Conservation (phyloP, 2,329 filamentous ascomycete genomes). For the Diaporthe aspalathi region DNA sequence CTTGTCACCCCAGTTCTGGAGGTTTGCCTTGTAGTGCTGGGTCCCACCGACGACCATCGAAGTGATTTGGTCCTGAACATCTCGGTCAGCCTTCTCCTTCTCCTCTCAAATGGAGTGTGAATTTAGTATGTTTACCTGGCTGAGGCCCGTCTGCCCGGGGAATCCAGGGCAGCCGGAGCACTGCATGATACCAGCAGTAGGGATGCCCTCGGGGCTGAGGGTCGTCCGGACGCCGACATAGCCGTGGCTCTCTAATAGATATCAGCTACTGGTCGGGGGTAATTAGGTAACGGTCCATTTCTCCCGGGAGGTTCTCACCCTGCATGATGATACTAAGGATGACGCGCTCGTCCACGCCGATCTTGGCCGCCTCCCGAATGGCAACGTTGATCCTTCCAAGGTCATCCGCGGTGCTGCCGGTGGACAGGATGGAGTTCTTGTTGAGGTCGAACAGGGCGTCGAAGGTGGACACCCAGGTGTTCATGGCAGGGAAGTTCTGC, state of each 20-base stretch:
- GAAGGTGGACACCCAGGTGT: constrained; percentile 47
- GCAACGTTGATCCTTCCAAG: constrained; percentile 50
- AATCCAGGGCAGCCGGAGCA: constrained; percentile 50
- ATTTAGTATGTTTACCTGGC: constrained; percentile 41
- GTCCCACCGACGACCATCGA: constrained; percentile 41
- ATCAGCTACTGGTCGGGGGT: neutral
- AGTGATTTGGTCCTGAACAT: neutral
- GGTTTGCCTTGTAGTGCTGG: constrained; percentile 47
- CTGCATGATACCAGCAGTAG: constrained; percentile 54
- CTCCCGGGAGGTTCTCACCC: neutral
- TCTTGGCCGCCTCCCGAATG: constrained; percentile 45
- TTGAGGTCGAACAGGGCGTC: constrained; percentile 47
- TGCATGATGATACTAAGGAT: constrained; percentile 57
- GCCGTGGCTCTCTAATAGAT: constrained; percentile 48
- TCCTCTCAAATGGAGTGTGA: neutral
- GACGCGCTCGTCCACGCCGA: constrained; percentile 51
- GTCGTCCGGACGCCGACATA: constrained; percentile 53
- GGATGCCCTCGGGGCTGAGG: constrained; percentile 47
- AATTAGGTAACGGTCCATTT: neutral
- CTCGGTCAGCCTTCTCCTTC: neutral
- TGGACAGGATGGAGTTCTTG: constrained; percentile 48
- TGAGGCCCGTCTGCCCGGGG: constrained; percentile 47
- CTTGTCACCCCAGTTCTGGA: constrained; percentile 45
- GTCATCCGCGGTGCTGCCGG: constrained; percentile 48
- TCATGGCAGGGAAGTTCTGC: constrained; percentile 47